These are phyloP conservation scores for Aspergillus neotritici DNA, from an alignment of 2,329 filamentous ascomycete species.

Conservation along the genomic window DNA sequence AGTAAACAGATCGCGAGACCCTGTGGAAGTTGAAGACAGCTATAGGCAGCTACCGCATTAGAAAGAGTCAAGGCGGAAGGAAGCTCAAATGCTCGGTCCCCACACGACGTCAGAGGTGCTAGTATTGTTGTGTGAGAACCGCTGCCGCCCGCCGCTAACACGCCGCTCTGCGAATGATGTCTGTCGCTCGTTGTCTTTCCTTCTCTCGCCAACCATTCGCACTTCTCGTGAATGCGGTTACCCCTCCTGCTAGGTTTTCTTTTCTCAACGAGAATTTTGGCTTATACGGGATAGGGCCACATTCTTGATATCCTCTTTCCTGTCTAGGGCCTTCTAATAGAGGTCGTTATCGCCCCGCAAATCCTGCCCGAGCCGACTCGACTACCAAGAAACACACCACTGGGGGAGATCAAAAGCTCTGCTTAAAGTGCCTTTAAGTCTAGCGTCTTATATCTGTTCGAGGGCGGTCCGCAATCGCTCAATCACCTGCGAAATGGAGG, in stretches of 20 bases:
- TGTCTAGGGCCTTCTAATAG: too few relatives aligned
- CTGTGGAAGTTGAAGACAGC: too few relatives aligned
- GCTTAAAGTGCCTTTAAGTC: not conserved
- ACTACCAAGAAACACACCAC: too few relatives aligned
- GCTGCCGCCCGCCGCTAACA: conserved; percentile 19
- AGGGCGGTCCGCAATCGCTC: not conserved
- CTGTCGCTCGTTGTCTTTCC: not conserved
- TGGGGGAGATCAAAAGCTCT: too few relatives aligned
- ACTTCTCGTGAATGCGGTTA: conserved; percentile 3
- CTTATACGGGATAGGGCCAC: not conserved
- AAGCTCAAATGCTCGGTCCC: conserved; percentile 11
- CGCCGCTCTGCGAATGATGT: not conserved
- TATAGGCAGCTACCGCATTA: too few relatives aligned
- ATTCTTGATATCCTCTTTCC: too few relatives aligned
- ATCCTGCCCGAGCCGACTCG: not conserved
- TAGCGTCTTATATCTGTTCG: too few relatives aligned
- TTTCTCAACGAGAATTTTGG: not conserved
- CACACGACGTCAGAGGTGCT: conserved; percentile 25
- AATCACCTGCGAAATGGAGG: conserved; percentile 18
- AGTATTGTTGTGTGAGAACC: conserved; percentile 18
- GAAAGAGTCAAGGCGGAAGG: too few relatives aligned
- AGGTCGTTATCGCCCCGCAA: not conserved
- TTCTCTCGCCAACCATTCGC: conserved; percentile 1
- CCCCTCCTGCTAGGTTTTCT: too few relatives aligned
- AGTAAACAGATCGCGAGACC: too few relatives aligned